Conservation (phyloP, 768 basidiomycete genomes). For the Mycena pura region DNA sequence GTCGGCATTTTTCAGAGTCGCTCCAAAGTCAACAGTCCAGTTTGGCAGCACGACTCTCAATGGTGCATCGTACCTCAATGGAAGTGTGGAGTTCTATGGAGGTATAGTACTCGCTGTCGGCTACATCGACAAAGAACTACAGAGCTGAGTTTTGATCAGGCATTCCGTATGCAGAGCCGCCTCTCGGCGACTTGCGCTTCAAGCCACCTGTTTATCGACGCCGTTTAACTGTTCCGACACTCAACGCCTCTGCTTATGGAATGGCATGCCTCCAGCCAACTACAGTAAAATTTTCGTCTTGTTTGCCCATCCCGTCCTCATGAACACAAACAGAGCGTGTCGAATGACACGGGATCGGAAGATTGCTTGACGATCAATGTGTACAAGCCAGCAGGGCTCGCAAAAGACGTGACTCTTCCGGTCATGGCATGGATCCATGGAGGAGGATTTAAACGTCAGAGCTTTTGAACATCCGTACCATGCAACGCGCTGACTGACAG, state of each 20-base stretch:
- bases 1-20: no score
- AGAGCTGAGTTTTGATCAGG: conserved; percentile 11
- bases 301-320: no score
- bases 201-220: conserved; percentile 34
- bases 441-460: conserved; percentile 25
- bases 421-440: conserved; percentile 27
- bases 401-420: conserved; percentile 14
- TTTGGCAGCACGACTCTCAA: no score
- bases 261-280: conserved; percentile 36
- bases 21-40: no score
- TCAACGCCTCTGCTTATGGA: conserved; percentile 38
- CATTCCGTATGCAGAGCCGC: conserved; percentile 39
- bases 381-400: conserved; percentile 43
- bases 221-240: conserved; percentile 26
- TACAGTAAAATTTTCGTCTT: no score
- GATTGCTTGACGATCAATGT: conserved; percentile 59
- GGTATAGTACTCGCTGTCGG: background rate
- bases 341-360: conserved; percentile 49
- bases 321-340: background rate
- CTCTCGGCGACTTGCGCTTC: conserved; percentile 36
- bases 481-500: no score
- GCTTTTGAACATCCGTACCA: background rate
- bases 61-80: no score
- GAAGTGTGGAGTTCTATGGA: conserved; percentile 11
- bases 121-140: background rate